phyloP scores from a whole-genome alignment of 495 filamentous ascomycete genomes.

The Chaetomium fimeti region DNA sequence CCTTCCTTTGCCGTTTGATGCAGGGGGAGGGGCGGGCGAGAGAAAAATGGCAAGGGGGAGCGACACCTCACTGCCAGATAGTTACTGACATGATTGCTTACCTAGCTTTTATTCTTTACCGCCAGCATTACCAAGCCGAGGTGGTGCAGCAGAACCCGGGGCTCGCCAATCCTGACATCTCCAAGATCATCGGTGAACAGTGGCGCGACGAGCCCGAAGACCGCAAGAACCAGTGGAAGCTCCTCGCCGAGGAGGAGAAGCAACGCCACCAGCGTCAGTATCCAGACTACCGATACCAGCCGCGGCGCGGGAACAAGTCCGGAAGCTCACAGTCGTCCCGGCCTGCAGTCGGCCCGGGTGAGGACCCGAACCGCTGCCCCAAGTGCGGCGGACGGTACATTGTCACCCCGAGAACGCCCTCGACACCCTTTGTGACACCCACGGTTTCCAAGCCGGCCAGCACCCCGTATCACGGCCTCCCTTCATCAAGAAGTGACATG shows the following conservation, averaged over 20 bases:
- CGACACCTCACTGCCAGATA: not conserved
- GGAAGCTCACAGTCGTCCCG: slow-evolving; percentile 27
- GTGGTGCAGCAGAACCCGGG: slow-evolving; percentile 82
- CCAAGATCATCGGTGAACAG: slow-evolving; percentile 94
- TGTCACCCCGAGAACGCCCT: slow-evolving; percentile 54
- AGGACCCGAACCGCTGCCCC: slow-evolving; percentile 54
- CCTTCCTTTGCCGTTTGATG: slow-evolving; percentile 1
- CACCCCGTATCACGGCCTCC: slow-evolving; percentile 24
- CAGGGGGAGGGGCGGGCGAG: not conserved
- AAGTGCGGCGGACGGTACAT: slow-evolving; percentile 65
- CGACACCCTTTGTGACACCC: slow-evolving; percentile 48
- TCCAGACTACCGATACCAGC: slow-evolving; percentile 92
- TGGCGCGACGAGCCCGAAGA: slow-evolving; percentile 75
- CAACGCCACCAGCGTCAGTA: slow-evolving; percentile 84
- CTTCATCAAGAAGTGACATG: slow-evolving; percentile 3
- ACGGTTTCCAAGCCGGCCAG: slow-evolving; percentile 34
- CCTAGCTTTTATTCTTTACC: slow-evolving; percentile 94
- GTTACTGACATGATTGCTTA: slow-evolving; percentile 25
- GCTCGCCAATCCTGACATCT: slow-evolving; percentile 93
- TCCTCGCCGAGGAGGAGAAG: slow-evolving; percentile 93
- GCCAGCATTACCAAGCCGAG: slow-evolving; percentile 83
- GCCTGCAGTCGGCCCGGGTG: slow-evolving; percentile 38
- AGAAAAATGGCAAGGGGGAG: not conserved
- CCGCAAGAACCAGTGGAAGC: slow-evolving; percentile 85
- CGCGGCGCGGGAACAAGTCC: slow-evolving; percentile 64